Evolutionary conservation across 257 asterid genomes (phyloP), one percentile per base, ranked within the genome.

Genomic region (Misopates orontium): DNA sequence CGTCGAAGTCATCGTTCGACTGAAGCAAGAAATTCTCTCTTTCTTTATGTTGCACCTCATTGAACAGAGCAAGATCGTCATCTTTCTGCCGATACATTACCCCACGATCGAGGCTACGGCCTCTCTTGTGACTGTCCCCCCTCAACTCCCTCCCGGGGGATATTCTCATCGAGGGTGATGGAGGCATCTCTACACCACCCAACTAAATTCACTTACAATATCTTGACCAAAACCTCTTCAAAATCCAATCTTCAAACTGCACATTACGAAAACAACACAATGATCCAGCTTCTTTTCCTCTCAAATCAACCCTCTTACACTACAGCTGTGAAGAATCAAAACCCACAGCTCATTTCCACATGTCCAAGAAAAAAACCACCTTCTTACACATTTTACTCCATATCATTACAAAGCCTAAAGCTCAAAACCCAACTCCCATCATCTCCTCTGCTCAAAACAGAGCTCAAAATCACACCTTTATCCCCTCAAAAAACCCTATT

Each of bases 21-120:
- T 82, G 93, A 78, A 94, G 93, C 93, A 94, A 85, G 81, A 90
- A 94, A 72, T 62, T 81, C 49, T 88, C 96, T 53, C 76, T 85
- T 71, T 85, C 96, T 76, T 81, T 83, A 80, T 69, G 83, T 87
- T 87, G 95, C 79, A 83, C 92, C 83, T 90, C 97, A 58, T 88
- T 90, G 75, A 94, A 94, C 50, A 94, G 80, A 58, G 95, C 87
- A 71, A 94, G 99, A 82, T 90, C 96, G 22, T 85, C 97, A 39
- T 87, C 97, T 71, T 76, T 89, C 53, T 83, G 89, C 64, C 69
- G 78, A 62, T 75, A 75, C 47, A 50, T 82, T 67, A 82, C 72
- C 79, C 88, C 89, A 56, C 96, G 80, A 78, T 86, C 99, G 21
- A 94, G 83, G 77, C 99, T 94, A 32, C 78, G 90, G 56, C 95